phyloP scores from a whole-genome alignment of 2,329 filamentous ascomycete genomes.

The Talaromyces islandicus region DNA sequence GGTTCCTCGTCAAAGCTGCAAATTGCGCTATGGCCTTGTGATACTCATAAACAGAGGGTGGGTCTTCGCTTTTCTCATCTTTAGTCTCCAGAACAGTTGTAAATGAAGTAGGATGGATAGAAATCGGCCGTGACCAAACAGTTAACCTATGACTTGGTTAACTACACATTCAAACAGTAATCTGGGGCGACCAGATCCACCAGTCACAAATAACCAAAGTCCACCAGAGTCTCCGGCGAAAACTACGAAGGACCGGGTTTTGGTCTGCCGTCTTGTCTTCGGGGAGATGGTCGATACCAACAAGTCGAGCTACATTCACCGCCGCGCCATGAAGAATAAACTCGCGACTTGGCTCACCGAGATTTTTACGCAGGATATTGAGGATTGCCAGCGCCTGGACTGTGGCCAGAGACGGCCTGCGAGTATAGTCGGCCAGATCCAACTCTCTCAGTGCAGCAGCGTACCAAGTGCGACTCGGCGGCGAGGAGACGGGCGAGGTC shows the following conservation, averaged over 20 bases:
- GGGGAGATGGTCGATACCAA: not conserved
- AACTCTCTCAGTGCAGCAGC: not conserved
- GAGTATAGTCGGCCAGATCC: not conserved
- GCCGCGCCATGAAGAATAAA: not conserved
- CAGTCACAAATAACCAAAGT: not conserved
- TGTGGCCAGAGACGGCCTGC: not conserved
- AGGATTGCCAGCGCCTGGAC: not conserved
- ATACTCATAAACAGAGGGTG: not conserved
- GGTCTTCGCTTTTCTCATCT: not conserved
- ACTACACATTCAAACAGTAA: not conserved
- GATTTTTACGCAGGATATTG: not conserved
- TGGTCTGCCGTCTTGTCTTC: not conserved
- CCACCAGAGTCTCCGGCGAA: not conserved
- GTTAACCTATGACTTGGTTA: not conserved
- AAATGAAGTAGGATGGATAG: not conserved
- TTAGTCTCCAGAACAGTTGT: not conserved
- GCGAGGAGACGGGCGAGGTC: not conserved
- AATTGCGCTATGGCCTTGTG: not conserved
- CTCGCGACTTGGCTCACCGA: not conserved
- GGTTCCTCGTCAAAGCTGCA: not conserved
- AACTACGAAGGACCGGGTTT: not conserved
- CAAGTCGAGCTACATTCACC: not conserved
- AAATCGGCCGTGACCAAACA: not conserved
- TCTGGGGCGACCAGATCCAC: no score
- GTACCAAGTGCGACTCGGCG: not conserved